phyloP scores from a whole-genome alignment of 768 basidiomycete genomes.

The Pulveroboletus ravenelii region DNA sequence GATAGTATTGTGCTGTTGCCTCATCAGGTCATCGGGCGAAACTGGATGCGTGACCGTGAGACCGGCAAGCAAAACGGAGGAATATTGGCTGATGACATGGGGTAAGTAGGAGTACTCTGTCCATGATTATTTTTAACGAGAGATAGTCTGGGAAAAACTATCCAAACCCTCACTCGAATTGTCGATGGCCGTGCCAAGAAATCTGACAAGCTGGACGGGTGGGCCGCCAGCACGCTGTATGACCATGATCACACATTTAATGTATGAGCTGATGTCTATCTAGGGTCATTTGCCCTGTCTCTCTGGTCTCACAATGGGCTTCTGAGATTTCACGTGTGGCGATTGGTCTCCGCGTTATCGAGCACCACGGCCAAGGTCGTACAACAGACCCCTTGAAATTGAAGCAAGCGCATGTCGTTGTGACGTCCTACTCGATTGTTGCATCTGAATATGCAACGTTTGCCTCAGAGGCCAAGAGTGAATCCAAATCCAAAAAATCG shows the following conservation, averaged over 20 bases:
- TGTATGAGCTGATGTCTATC: background rate
- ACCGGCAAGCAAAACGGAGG: constrained; percentile 75
- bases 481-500: constrained; percentile 44
- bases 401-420: constrained; percentile 59
- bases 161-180: constrained; percentile 85
- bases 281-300: constrained; percentile 85
- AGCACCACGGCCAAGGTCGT: constrained; percentile 79
- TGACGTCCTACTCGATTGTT: constrained; percentile 85
- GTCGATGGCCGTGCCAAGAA: constrained; percentile 73
- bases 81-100: constrained; percentile 90
- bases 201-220: constrained; percentile 68
- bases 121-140: constrained; percentile 3
- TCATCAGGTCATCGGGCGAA: constrained; percentile 81
- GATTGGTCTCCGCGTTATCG: constrained; percentile 58
- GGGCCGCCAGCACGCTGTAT: constrained; percentile 66
- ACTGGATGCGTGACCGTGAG: constrained; percentile 88
- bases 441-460: constrained; percentile 70
- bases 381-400: constrained; percentile 59
- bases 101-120: constrained; percentile 38
- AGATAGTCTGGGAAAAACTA: constrained; percentile 77
- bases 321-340: constrained; percentile 76
- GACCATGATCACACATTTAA: constrained; percentile 19
- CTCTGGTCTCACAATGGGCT: constrained; percentile 89
- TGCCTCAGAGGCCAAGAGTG: constrained; percentile 48
- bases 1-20: constrained; percentile 69